Evolutionary conservation across 768 basidiomycete genomes (phyloP).

Genomic region (Suillus clintonianus): DNA sequence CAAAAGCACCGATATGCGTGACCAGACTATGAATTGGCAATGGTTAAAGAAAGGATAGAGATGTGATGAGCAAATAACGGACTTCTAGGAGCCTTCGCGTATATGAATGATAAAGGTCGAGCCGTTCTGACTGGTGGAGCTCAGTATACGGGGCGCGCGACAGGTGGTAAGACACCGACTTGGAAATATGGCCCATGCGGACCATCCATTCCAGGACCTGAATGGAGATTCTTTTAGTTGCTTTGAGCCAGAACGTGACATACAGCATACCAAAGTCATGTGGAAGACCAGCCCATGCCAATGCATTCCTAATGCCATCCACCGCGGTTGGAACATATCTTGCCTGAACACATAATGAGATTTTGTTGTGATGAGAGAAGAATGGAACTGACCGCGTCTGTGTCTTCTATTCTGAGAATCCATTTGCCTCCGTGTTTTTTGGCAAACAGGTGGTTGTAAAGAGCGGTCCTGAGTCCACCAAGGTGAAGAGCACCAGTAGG

Average conservation of each 20-base stretch:
- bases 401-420: slow-evolving; percentile 94
- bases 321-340: slow-evolving; percentile 83
- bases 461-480: slow-evolving; percentile 90
- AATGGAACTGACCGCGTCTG: slow-evolving; percentile 65
- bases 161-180: slow-evolving; percentile 39
- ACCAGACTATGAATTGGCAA: slow-evolving; percentile 54
- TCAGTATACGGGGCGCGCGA: not conserved
- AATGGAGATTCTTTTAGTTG: slow-evolving; percentile 7
- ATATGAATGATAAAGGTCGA: slow-evolving; percentile 81
- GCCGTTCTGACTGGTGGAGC: slow-evolving; percentile 74
- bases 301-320: slow-evolving; percentile 70
- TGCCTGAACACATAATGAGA: slow-evolving; percentile 45
- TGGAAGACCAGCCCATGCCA: slow-evolving; percentile 89
- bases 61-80: slow-evolving; percentile 10
- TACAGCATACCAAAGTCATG: slow-evolving; percentile 78
- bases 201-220: slow-evolving; percentile 79
- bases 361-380: not conserved
- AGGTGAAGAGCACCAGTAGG: slow-evolving; percentile 95
- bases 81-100: slow-evolving; percentile 78
- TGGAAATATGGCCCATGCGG: slow-evolving; percentile 87
- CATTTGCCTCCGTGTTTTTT: slow-evolving; percentile 82
- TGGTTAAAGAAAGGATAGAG: not conserved
- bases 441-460: slow-evolving; percentile 90
- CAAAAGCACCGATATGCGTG: slow-evolving; percentile 97
- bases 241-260: not conserved